Evolutionary conservation across 2,329 filamentous ascomycete species (phyloP), one percentile per base, ranked within the genome.

Genomic region (Cytospora leucostoma): DNA sequence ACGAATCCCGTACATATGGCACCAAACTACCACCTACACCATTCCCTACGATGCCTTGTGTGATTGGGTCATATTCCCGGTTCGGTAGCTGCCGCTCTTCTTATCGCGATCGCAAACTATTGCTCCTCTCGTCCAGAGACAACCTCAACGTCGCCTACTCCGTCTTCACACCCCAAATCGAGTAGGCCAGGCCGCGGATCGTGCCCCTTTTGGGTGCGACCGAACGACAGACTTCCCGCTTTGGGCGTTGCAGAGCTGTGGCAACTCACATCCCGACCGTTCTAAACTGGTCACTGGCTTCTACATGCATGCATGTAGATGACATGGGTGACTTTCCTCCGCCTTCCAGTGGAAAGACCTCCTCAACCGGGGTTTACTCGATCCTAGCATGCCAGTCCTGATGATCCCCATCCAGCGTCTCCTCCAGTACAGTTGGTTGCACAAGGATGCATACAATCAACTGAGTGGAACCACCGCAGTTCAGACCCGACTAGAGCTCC

Each of bases 61-160:
- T 56, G 52, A 57, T 57, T 63, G 56, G 63, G 49, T 40, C 60
- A 38, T 27, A 12, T 52, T 35, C 38, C 54, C 32, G 56, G 51
- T 61, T 44, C 60, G 44, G 44, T 35, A 56, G 32, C 60, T 50
- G 34, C 59, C 63, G 55, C n/a, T 38, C 58, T 12, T 37, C 38
- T 40, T 56, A 35, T 38, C 44, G 40, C 55, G 61, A 65, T 65
- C 64, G 64, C 64, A 65, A 65, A 60, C 44, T 65, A 47, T 63
- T 65, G 64, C 63, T 62, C 21, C 17, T 33, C 35, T 17, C 12
- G 1, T 12, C 13, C 12, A 57, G 19, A 57, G 40, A 37, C 12
- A 47, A 47, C 44, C 7, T 21, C n/a, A 19, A 19, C 44, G n/a
- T 21, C 44, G n/a, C 44, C n/a, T n/a, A 47, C 13, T 8, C 2